A percentile compares a stretch with the other conserved stretches of the same genome.
phyloP scores from a whole-genome alignment of 495 filamentous ascomycete species.

The Emericellopsis terricola region DNA sequence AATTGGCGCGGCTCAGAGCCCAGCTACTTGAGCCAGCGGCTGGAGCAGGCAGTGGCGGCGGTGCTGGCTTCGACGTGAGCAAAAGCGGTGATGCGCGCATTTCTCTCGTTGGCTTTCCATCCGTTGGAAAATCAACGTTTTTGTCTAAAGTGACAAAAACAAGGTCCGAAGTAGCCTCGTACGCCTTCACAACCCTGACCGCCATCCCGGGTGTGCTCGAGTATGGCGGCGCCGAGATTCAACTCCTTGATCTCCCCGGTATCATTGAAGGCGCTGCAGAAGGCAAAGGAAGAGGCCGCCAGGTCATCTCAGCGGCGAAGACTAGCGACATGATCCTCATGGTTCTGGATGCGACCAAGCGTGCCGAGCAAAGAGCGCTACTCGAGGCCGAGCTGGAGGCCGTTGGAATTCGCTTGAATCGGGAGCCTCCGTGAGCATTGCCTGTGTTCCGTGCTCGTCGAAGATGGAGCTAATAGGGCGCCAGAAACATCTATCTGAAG shows the following conservation, averaged over 20 bases:
- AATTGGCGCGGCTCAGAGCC: conserved; percentile 86
- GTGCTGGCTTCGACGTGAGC: conserved; percentile 83
- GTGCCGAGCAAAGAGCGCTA: conserved; percentile 79
- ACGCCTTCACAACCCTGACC: conserved; percentile 94
- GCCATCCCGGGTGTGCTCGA: conserved; percentile 96
- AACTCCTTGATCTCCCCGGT: conserved; percentile 93
- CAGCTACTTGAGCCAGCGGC: conserved; percentile 86
- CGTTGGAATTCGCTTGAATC: conserved; percentile 87
- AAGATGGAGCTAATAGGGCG: neutral
- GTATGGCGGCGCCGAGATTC: conserved; percentile 96
- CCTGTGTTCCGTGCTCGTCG: conserved; percentile 9
- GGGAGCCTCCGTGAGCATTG: conserved; percentile 67
- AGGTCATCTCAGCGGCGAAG: conserved; percentile 98
- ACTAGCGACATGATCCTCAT: conserved; percentile 95
- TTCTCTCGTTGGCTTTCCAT: conserved; percentile 93
- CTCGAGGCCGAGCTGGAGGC: conserved; percentile 90
- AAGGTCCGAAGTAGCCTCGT: conserved; percentile 87
- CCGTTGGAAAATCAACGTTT: conserved; percentile 97
- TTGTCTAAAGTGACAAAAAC: conserved; percentile 98
- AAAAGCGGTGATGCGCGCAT: conserved; percentile 96
- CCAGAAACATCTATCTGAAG: conserved; percentile 96
- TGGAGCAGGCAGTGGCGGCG: conserved; percentile 57
- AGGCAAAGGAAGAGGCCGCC: conserved; percentile 87
- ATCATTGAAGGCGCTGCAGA: conserved; percentile 97
- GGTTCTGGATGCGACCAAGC: conserved; percentile 94